These are phyloP conservation scores for Fagopyrum esculentum DNA, from an alignment of 148 eudicot species.

Conservation along the genomic window DNA sequence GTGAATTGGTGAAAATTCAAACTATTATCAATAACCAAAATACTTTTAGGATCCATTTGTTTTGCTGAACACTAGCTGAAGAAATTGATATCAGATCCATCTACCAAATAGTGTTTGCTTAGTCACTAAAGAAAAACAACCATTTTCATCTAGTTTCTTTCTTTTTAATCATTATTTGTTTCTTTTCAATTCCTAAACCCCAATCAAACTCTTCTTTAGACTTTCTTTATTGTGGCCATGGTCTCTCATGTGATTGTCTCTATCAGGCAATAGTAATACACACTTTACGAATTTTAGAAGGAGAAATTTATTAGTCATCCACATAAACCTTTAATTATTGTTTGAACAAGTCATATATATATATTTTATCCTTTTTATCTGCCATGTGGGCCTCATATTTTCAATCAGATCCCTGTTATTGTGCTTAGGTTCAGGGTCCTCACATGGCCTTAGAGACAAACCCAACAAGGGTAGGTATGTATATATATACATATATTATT, in stretches of 20 bases:
- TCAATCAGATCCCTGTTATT: conserved; percentile 18
- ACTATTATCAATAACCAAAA: not conserved
- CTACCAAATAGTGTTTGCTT: too few species aligned
- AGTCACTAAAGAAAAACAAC: too few species aligned
- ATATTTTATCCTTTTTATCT: conserved; percentile 18
- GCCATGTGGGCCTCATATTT: conserved; percentile 28
- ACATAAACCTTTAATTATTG: not conserved
- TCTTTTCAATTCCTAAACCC: too few species aligned
- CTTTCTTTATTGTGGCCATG: too few species aligned
- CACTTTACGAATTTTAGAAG: not conserved
- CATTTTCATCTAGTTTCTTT: too few species aligned
- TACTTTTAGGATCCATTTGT: too few species aligned
- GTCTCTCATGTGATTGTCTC: conserved; percentile 21
- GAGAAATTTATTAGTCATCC: not conserved
- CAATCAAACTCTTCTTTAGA: too few species aligned
- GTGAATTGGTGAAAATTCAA: conserved; percentile 4
- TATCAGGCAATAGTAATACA: conserved; percentile 11
- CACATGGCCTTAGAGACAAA: conserved; percentile 30
- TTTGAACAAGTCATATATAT: conserved; percentile 10
- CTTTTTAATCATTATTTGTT: too few species aligned
- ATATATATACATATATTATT: too few species aligned
- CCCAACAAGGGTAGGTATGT: conserved; percentile 16
- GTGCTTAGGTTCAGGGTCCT: conserved; percentile 22
- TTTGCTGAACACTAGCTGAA: too few species aligned
- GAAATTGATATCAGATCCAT: too few species aligned